These are phyloP conservation scores for Hirsutella rhossiliensis DNA, from an alignment of 2,329 filamentous ascomycete genomes.

Conservation along the genomic window DNA sequence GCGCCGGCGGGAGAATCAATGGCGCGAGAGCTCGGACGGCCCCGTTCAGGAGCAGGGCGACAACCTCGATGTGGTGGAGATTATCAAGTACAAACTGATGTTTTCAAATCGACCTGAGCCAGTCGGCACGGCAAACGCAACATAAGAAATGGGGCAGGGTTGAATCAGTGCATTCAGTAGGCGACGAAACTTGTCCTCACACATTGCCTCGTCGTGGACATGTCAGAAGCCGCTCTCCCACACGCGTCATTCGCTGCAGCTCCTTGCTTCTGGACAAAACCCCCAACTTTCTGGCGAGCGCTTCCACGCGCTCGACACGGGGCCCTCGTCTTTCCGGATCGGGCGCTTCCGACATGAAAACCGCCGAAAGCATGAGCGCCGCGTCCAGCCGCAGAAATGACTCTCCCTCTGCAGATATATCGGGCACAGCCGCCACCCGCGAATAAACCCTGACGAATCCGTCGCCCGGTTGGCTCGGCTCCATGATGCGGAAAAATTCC, in stretches of 20 bases:
- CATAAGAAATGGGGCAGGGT: background rate
- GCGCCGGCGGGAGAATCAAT: slow-evolving; percentile 35
- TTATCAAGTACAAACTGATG: slow-evolving; percentile 76
- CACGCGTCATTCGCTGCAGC: background rate
- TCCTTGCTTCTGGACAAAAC: too few relatives aligned
- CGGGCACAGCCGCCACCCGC: background rate
- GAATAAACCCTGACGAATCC: slow-evolving; percentile 6
- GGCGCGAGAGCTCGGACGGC: slow-evolving; percentile 32
- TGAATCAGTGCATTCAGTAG: background rate
- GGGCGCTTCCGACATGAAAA: slow-evolving; percentile 9
- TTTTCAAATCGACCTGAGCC: slow-evolving; percentile 82
- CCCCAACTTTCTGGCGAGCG: background rate
- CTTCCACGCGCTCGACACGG: slow-evolving; percentile 5
- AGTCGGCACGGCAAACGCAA: slow-evolving; percentile 37
- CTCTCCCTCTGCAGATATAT: slow-evolving; percentile 4
- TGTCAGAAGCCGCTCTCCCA: too few relatives aligned
- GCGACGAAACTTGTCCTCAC: too few relatives aligned
- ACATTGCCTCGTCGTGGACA: too few relatives aligned
- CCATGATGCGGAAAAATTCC: slow-evolving; percentile 7
- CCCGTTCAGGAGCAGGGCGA: slow-evolving; percentile 20
- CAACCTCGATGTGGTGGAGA: slow-evolving; percentile 72
- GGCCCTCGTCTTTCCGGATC: slow-evolving; percentile 2
- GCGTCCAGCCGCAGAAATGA: slow-evolving; percentile 7
- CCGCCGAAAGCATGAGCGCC: slow-evolving; percentile 8
- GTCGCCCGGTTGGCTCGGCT: slow-evolving; percentile 1